A percentile compares a stretch with the other conserved stretches of the same genome.
These are phyloP conservation scores for Hirschfeldia incana DNA, from an alignment of 345 rosid genomes.

Conservation along the genomic window DNA sequence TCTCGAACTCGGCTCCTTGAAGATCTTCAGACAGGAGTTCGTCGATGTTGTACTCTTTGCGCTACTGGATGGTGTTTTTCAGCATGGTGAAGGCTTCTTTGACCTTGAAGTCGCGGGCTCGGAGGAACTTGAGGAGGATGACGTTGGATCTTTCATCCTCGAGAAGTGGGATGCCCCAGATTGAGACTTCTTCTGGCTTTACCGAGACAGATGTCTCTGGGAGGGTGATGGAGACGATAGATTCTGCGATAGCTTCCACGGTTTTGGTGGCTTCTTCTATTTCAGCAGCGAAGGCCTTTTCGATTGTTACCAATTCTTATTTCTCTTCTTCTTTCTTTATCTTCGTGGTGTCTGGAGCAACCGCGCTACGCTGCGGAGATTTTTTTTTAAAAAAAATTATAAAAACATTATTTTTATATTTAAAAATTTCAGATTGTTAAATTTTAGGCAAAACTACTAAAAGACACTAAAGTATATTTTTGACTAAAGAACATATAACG, in stretches of 20 bases:
- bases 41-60: conserved; percentile 57
- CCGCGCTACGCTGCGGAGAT: no score
- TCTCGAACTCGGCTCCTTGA: conserved; percentile 72
- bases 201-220: conserved; percentile 32
- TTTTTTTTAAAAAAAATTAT: no score
- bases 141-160: conserved; percentile 44
- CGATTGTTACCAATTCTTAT: conserved; percentile 38
- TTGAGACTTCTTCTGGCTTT: conserved; percentile 43
- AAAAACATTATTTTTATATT: no score
- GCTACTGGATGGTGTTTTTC: conserved; percentile 40
- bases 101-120: conserved; percentile 45
- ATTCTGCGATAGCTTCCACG: conserved; percentile 37
- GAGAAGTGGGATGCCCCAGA: conserved; percentile 43
- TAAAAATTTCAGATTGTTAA: no score
- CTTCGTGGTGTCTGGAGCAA: conserved; percentile 2
- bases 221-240: conserved; percentile 32
- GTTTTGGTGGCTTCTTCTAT: conserved; percentile 36
- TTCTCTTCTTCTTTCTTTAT: conserved; percentile 35
- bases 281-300: conserved; percentile 41
- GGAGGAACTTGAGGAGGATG: conserved; percentile 41
- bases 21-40: conserved; percentile 43
- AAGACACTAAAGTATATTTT: no score
- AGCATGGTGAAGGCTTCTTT: conserved; percentile 44
- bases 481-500: no score
- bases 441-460: no score